Evolutionary conservation across 1,139 yeast species (phyloP).

Genomic region (Lipomyces yarrowii): DNA sequence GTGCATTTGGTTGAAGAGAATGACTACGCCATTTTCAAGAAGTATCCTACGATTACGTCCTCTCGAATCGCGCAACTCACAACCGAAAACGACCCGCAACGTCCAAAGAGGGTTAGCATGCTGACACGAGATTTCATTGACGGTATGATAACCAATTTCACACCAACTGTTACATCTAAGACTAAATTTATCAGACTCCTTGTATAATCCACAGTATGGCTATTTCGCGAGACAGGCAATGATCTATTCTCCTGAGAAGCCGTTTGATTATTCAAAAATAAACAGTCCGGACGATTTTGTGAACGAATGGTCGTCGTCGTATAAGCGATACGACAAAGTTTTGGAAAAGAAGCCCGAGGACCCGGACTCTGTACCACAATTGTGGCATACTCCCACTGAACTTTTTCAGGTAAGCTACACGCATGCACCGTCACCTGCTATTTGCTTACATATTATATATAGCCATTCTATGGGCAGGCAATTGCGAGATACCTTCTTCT

Average conservation of each 20-base stretch:
- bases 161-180: slow-evolving; percentile 45
- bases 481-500: slow-evolving; percentile 71
- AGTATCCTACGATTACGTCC: slow-evolving; percentile 53
- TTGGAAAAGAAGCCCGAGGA: slow-evolving; percentile 28
- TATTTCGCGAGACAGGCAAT: slow-evolving; percentile 60
- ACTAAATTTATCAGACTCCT: slow-evolving; percentile 52
- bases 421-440: neutral
- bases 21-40: slow-evolving; percentile 47
- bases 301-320: slow-evolving; percentile 69
- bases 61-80: slow-evolving; percentile 46
- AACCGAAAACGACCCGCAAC: slow-evolving; percentile 41
- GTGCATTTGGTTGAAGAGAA: slow-evolving; percentile 38
- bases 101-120: slow-evolving; percentile 73
- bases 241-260: slow-evolving; percentile 49
- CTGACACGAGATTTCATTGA: slow-evolving; percentile 77
- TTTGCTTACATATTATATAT: neutral
- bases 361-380: slow-evolving; percentile 50
- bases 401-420: slow-evolving; percentile 49
- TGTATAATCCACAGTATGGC: slow-evolving; percentile 81
- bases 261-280: slow-evolving; percentile 62
- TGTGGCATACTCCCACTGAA: slow-evolving; percentile 93
- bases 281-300: slow-evolving; percentile 70
- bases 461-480: slow-evolving; percentile 81
- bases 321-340: slow-evolving; percentile 55
- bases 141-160: slow-evolving; percentile 54